phyloP scores from a whole-genome alignment of 345 rosid genomes.

The Garcia nutans region DNA sequence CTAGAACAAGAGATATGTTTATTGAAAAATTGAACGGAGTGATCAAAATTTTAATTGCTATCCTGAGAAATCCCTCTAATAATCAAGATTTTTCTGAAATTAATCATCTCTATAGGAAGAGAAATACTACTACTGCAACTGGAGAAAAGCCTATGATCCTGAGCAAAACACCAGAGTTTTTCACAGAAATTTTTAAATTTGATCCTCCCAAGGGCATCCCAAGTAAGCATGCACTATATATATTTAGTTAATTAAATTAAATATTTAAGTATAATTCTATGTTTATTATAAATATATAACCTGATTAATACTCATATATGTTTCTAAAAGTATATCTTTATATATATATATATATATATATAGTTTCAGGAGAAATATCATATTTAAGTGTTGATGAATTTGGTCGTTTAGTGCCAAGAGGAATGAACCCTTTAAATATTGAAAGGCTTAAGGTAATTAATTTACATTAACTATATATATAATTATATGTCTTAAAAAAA shows the following conservation, averaged over 20 bases:
- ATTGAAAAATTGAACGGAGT: slow-evolving; percentile 68
- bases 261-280: background rate
- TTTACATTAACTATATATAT: background rate
- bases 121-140: background rate
- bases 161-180: background rate
- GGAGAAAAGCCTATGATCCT: background rate
- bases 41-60: slow-evolving; percentile 78
- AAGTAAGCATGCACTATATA: background rate
- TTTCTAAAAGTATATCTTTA: too few species aligned
- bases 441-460: slow-evolving; percentile 41
- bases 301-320: too few species aligned
- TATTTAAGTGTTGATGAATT: slow-evolving; percentile 83
- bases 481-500: too few species aligned
- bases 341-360: too few species aligned
- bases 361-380: background rate
- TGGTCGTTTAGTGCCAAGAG: slow-evolving; percentile 77
- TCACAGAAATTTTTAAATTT: slow-evolving; percentile 15
- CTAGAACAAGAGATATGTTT: slow-evolving; percentile 51
- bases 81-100: background rate
- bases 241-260: too few species aligned
- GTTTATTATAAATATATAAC: too few species aligned
- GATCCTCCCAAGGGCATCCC: slow-evolving; percentile 1
- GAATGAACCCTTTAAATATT: slow-evolving; percentile 80
- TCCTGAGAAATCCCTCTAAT: slow-evolving; percentile 44
- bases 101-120: background rate